These are phyloP conservation scores for Cyclostephanos tholiformis DNA, from an alignment of 108 stramenopile genomes.

Conservation along the genomic window DNA sequence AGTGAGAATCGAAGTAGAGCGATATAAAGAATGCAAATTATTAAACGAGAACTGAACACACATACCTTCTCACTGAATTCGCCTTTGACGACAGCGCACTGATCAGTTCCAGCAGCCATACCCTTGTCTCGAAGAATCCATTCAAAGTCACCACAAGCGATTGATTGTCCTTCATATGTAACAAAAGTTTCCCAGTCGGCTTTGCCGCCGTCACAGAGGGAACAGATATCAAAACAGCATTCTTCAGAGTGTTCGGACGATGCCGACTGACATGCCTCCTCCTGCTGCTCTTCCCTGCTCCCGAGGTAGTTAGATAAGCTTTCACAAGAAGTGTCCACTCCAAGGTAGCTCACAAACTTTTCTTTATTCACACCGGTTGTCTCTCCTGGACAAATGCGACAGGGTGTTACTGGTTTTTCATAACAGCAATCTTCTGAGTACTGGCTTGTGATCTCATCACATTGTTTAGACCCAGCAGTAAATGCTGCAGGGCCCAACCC, in stretches of 20 bases:
- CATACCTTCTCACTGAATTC: constrained; percentile 33
- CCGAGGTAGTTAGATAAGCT: constrained; percentile 51
- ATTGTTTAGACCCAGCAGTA: constrained; percentile 39
- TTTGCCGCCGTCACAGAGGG: constrained; percentile 45
- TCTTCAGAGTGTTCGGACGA: constrained; percentile 32
- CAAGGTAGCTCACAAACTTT: constrained; percentile 41
- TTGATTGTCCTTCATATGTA: constrained; percentile 33
- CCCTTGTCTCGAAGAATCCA: constrained; percentile 41
- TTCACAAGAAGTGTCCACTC: constrained; percentile 47
- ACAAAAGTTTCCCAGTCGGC: constrained; percentile 52
- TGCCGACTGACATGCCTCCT: constrained; percentile 32
- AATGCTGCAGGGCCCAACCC: constrained; percentile 31
- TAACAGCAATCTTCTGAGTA: constrained; percentile 40
- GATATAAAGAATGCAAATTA: neutral
- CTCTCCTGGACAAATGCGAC: constrained; percentile 42
- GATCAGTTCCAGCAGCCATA: constrained; percentile 42
- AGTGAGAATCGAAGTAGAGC: neutral
- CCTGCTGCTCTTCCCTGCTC: constrained; percentile 45
- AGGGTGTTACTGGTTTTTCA: constrained; percentile 42
- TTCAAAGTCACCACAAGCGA: constrained; percentile 53
- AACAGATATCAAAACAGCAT: constrained; percentile 47
- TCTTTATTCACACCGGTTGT: constrained; percentile 29
- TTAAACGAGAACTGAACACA: neutral
- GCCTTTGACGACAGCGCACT: constrained; percentile 40
- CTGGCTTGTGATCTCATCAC: constrained; percentile 29